Base-by-base conservation (phyloP, 2,329 filamentous ascomycete species). In the Tricladium varicosporioides region DNA sequence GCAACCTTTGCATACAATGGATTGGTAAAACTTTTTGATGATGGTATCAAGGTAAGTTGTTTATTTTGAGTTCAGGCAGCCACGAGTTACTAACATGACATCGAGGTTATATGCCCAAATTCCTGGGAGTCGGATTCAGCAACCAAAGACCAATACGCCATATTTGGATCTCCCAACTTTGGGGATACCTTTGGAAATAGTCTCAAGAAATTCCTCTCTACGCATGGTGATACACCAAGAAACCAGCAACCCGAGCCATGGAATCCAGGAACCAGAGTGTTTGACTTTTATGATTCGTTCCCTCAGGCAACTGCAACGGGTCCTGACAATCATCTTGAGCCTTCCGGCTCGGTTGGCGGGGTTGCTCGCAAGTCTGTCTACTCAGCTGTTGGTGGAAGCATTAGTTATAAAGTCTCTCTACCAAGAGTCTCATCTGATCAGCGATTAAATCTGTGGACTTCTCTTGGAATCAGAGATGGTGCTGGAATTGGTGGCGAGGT, bases 391-490 rank as follows among this genome's bases (percentile, higher is more conserved):
- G 54, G 51, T 8, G 59, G 57, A 3, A 48, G 36, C 8, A 56
- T 61, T 11, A 53, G 45, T 5, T 58, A 58, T 22, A 43, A 51
- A 3, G 42, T 58, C 5, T 42, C 48, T 11, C 57, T 58, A 4
- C 60, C 60, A 40, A 5, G 45, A 7, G 55, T 62, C 4, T 33
- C 51, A 5, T 46, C 36, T 3, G 44, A 42, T 15, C 49, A 62
- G 33, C 50, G 60, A 10, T 52, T 62, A 5, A 60, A 60, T 48
- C 54, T 62, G 31, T 62, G 60, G 60, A 54, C 58, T 1, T 62
- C 60, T 14, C 36, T 62, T 13, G 60, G 58, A 18, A 60, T 62
- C 32, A 56, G 57, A 33, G 60, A 62, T 42, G 60, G 58, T 4
- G 60, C 58, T 2, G 60, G 60, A 5, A 48, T 49, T 27, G 60